These are phyloP conservation scores for Oryza meyeriana DNA, from an alignment of 176 grass and related monocot species.

Conservation along the genomic window DNA sequence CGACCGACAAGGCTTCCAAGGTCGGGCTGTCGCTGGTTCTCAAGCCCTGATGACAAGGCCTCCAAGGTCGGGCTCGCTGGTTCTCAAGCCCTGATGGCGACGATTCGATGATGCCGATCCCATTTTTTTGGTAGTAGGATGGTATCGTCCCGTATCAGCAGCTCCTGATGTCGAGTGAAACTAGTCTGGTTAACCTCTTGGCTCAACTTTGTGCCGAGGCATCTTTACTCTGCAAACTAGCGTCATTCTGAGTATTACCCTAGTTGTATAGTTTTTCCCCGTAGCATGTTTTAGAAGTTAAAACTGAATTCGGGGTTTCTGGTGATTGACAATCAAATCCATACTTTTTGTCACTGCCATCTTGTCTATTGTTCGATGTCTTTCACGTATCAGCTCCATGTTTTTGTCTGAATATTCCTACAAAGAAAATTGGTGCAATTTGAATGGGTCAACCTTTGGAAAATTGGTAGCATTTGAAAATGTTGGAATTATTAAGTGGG, in stretches of 20 bases:
- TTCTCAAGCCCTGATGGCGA: neutral
- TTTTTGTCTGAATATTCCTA: neutral
- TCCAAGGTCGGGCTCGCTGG: constrained; percentile 70
- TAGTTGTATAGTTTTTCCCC: neutral
- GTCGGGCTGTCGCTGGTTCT: constrained; percentile 65
- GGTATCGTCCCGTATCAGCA: neutral
- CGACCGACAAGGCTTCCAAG: constrained; percentile 40
- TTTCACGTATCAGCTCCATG: neutral
- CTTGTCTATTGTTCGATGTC: neutral
- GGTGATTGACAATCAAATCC: neutral
- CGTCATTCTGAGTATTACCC: neutral
- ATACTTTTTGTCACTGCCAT: neutral
- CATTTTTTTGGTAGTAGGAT: constrained; percentile 32
- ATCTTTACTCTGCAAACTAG: neutral
- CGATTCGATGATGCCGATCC: constrained; percentile 20
- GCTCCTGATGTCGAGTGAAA: neutral
- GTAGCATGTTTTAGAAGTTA: constrained; percentile 7
- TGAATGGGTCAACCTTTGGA: neutral
- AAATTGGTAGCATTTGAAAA: neutral
- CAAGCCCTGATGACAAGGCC: constrained; percentile 53
- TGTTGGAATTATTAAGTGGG: too few relatives aligned
- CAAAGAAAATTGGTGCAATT: neutral
- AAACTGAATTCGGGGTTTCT: neutral
- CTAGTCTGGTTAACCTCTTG: constrained; percentile 17
- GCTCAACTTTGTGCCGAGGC: neutral